Percentiles rank a stretch among this genome's conserved stretches.
phyloP scores from a whole-genome alignment of 1,139 yeast species.

The Suhomyces atakaporum region DNA sequence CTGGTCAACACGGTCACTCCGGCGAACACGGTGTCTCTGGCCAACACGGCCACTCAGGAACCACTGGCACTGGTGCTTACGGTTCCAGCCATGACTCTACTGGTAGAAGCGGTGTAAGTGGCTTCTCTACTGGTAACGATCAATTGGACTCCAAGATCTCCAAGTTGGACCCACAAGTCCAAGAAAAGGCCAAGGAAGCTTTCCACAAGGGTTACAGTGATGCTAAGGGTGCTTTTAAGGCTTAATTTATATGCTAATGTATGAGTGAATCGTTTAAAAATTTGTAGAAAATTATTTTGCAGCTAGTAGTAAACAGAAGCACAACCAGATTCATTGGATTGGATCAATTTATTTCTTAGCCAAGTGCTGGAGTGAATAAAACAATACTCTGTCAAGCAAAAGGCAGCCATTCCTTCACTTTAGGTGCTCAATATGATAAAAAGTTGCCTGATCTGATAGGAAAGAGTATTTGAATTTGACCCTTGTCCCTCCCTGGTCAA shows the following conservation, averaged over 20 bases:
- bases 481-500: too few relatives aligned
- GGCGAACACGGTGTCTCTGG: not conserved
- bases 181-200: slow-evolving; percentile 41
- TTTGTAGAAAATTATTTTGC: too few relatives aligned
- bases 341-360: too few relatives aligned
- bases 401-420: too few relatives aligned
- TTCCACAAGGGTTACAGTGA: slow-evolving; percentile 41
- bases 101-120: slow-evolving; percentile 12
- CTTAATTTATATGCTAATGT: slow-evolving; percentile 1
- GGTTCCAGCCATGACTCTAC: slow-evolving; percentile 2
- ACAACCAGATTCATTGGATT: too few relatives aligned
- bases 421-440: too few relatives aligned
- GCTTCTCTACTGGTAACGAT: slow-evolving; percentile 38
- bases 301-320: too few relatives aligned
- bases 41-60: not conserved
- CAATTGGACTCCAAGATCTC: slow-evolving; percentile 37
- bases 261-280: not conserved
- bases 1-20: not conserved
- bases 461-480: too few relatives aligned
- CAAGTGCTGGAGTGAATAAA: too few relatives aligned
- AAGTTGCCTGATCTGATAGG: too few relatives aligned
- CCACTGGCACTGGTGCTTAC: slow-evolving; percentile 2
- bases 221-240: slow-evolving; percentile 31
- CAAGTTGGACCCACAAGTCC: slow-evolving; percentile 35
- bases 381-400: too few relatives aligned